Base-by-base conservation (phyloP, 2,329 filamentous ascomycete species). In the Clonostachys sp. region DNA sequence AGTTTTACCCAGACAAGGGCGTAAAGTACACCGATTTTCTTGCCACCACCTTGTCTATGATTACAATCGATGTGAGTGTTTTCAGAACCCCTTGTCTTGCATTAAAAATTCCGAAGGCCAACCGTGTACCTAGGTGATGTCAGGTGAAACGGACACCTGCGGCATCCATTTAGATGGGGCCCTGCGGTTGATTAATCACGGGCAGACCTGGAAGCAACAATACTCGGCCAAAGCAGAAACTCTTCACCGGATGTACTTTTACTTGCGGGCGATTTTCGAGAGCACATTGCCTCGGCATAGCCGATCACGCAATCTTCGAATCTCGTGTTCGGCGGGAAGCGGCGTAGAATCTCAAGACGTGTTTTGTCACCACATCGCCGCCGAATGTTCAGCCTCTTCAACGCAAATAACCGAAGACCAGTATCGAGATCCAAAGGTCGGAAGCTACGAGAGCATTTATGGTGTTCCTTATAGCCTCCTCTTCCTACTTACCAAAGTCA, bases 1-100 rank as follows among this genome's bases (percentile, higher is more conserved):
- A 54, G 30, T 43, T 56, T 2, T 47, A 51, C 9, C 30, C 47
- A 0, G 18, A 44, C 2, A 42, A 44, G 6, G 43, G 35, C 12
- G 53, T 56, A 5, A 59, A 55, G 33, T 60, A 60, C 17, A 60
- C 59, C 14, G 57, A 59, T 10, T 55, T 57, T 20, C 44, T 59
- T 4, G 57, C 57, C 1, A 59, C 57, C 2, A 59, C 57, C 53
- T 9, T 60, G 20, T 60, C 57, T 3, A 60, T 60, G 57, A 55
- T 59, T 16, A 53, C 56, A 1, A 60, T 60, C 5, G 59, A 60
- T 33, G 57, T 56, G 38, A 41, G 45, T 38, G 17, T 8, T 5
- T 12, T 3, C 8, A 12, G 14, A 5, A 10, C 17, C 12, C 39
- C 7, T n/a, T 34, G 39, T 43, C 8, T 5, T 34, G 40, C 2